Evolutionary conservation across 108 stramenopile species (phyloP).

Genomic region (Cylindrotheca fusiformis): DNA sequence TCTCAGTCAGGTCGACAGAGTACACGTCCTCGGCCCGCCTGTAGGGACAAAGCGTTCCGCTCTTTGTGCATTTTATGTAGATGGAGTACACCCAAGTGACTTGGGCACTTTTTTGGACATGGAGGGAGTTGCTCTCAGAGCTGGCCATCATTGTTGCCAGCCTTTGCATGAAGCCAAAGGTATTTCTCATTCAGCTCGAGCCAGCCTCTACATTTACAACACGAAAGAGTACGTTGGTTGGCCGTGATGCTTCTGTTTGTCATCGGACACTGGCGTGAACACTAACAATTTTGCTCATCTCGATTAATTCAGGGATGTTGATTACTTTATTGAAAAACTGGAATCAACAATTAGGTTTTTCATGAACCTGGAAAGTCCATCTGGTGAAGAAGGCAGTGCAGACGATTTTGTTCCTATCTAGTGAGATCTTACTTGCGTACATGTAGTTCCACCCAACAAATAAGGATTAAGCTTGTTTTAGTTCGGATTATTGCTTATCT

Average conservation of each 20-base stretch:
- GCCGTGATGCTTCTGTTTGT: no score
- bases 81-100: slow-evolving; percentile 90
- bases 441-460: no score
- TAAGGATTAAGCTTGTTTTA: no score
- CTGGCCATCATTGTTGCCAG: slow-evolving; percentile 98
- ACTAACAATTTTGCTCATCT: not conserved
- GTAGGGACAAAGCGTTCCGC: slow-evolving; percentile 68
- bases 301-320: slow-evolving; percentile 55
- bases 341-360: slow-evolving; percentile 71
- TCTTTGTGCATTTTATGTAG: slow-evolving; percentile 82
- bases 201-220: slow-evolving; percentile 89
- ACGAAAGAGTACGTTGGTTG: slow-evolving; percentile 59
- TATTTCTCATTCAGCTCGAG: slow-evolving; percentile 81
- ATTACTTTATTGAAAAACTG: slow-evolving; percentile 70
- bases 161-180: slow-evolving; percentile 90
- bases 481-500: no score
- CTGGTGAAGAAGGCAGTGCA: slow-evolving; percentile 4
- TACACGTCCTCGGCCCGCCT: slow-evolving; percentile 78
- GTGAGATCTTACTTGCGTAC: no score
- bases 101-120: slow-evolving; percentile 93
- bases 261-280: not conserved
- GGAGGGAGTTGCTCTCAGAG: slow-evolving; percentile 93
- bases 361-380: slow-evolving; percentile 31
- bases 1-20: slow-evolving; percentile 65
- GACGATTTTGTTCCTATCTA: slow-evolving; percentile 82